Conservation (phyloP, 176 grass and related monocot genomes). For the Pharus latifolius region DNA sequence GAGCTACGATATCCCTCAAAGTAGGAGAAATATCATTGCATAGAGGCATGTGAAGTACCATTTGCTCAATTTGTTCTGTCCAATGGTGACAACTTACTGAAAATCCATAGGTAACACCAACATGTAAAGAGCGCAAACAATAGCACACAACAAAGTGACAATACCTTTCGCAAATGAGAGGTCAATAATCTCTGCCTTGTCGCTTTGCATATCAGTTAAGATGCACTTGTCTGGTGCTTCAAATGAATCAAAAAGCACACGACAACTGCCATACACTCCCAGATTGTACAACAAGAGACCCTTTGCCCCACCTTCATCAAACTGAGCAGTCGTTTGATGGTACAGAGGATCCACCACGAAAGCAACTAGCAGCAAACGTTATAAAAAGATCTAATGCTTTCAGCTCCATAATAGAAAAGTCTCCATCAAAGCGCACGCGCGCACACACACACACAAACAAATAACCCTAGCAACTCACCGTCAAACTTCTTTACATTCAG, state of each 20-base stretch:
- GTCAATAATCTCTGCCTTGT: constrained; percentile 45
- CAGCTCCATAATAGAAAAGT: constrained; percentile 6
- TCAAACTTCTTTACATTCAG: constrained; percentile 98
- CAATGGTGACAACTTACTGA: constrained; percentile 18
- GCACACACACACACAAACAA: too few species aligned
- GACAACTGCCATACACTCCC: constrained; percentile 74
- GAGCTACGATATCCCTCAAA: constrained; percentile 63
- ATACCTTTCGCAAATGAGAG: constrained; percentile 87
- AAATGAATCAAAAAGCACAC: constrained; percentile 90
- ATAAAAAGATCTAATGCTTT: constrained; percentile 19
- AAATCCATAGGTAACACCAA: constrained; percentile 7
- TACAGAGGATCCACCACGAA: constrained; percentile 90
- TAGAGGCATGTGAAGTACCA: constrained; percentile 58
- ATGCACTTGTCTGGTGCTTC: constrained; percentile 71
- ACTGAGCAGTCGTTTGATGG: constrained; percentile 94
- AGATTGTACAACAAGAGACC: constrained; percentile 90
- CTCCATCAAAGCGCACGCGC: constrained; percentile 1
- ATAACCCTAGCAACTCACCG: constrained; percentile 39
- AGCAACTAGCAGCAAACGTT: constrained; percentile 50
- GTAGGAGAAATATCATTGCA: constrained; percentile 80
- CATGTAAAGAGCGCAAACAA: not conserved
- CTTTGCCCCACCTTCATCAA: constrained; percentile 97
- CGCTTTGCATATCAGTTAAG: constrained; percentile 27
- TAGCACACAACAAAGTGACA: not conserved
- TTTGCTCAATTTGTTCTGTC: constrained; percentile 67